A percentile compares a stretch with the other conserved stretches of the same genome.
Conservation (phyloP, 129 eudicot genomes). For the Pulicaria dysenterica region DNA sequence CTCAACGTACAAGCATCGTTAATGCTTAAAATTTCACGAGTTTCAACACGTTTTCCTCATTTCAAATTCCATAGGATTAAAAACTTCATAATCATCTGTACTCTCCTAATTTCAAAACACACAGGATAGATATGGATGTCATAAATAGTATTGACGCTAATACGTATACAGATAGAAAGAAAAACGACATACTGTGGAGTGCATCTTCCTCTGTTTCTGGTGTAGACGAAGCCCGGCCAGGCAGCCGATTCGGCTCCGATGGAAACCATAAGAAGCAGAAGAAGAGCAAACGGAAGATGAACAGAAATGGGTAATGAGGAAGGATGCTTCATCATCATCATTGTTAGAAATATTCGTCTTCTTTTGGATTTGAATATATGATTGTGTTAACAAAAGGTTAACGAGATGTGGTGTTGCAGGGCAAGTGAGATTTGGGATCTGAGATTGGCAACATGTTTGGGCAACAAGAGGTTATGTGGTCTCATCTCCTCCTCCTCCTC, state of each 20-base stretch:
- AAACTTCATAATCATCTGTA: too few species aligned
- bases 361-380: not conserved
- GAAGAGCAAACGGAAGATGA: conserved; percentile 30
- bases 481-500: conserved; percentile 7
- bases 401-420: conserved; percentile 24
- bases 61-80: not conserved
- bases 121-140: not conserved
- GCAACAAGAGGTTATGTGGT: conserved; percentile 24
- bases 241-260: conserved; percentile 33
- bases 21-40: not conserved
- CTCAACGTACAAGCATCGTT: not conserved
- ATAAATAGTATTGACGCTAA: not conserved
- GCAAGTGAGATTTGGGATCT: conserved; percentile 43
- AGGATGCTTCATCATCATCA: conserved; percentile 31
- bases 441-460: conserved; percentile 32
- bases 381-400: conserved; percentile 34
- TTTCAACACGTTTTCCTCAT: not conserved
- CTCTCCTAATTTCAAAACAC: not conserved
- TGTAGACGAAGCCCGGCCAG: conserved; percentile 67
- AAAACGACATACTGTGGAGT: conserved; percentile 71
- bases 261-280: conserved; percentile 31
- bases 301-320: conserved; percentile 25
- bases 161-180: not conserved
- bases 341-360: not conserved
- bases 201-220: conserved; percentile 82